These are phyloP conservation scores for Coprinopsis strossmayeri DNA, from an alignment of 768 basidiomycete genomes.

Conservation along the genomic window DNA sequence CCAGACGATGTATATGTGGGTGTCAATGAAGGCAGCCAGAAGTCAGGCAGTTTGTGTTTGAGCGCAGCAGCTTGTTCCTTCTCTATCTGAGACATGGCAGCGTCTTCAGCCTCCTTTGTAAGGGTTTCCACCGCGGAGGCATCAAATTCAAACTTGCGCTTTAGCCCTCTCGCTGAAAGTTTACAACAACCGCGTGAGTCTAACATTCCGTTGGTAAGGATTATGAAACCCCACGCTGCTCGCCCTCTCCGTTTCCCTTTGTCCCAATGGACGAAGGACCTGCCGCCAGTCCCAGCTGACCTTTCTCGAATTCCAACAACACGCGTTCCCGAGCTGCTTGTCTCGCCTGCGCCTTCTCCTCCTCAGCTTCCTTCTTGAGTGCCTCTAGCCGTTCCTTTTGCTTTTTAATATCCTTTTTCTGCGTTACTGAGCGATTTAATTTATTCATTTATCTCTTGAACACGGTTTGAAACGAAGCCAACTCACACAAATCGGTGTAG, in stretches of 20 bases:
- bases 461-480: neutral
- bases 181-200: too few relatives aligned
- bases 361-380: slow-evolving; percentile 73
- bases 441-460: slow-evolving; percentile 7
- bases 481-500: slow-evolving; percentile 74
- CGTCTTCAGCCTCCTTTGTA: slow-evolving; percentile 80
- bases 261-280: slow-evolving; percentile 29
- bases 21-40: slow-evolving; percentile 93
- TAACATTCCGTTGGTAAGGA: too few relatives aligned
- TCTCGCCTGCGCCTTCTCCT: slow-evolving; percentile 62
- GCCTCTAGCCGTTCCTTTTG: slow-evolving; percentile 76
- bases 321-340: slow-evolving; percentile 84
- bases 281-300: slow-evolving; percentile 67
- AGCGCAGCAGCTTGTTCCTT: slow-evolving; percentile 80
- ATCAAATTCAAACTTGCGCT: slow-evolving; percentile 86
- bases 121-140: slow-evolving; percentile 61
- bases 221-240: slow-evolving; percentile 22
- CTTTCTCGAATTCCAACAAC: slow-evolving; percentile 81
- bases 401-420: slow-evolving; percentile 91
- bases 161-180: slow-evolving; percentile 53
- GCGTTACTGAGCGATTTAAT: slow-evolving; percentile 48
- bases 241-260: slow-evolving; percentile 29
- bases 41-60: slow-evolving; percentile 88
- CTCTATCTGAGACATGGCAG: slow-evolving; percentile 77
- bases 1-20: slow-evolving; percentile 68